Evolutionary conservation across 495 filamentous ascomycete species (phyloP).

Genomic region (Gamarada debralockiae): DNA sequence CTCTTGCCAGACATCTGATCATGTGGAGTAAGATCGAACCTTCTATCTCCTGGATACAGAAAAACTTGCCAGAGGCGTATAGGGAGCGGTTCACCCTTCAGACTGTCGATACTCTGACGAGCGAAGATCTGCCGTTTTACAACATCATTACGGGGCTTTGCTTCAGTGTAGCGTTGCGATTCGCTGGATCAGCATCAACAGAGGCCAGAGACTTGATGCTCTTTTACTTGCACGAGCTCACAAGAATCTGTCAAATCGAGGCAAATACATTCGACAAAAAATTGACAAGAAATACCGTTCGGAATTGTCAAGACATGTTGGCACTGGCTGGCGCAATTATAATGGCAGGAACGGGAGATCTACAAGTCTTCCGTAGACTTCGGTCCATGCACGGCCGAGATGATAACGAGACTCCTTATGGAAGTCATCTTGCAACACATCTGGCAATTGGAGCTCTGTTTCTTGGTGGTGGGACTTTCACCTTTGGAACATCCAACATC

Average conservation of each 20-base stretch:
- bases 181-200: conserved; percentile 74
- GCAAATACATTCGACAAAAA: conserved; percentile 74
- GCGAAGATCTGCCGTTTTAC: conserved; percentile 83
- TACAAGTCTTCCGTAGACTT: conserved; percentile 83
- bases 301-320: conserved; percentile 85
- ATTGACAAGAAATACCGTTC: conserved; percentile 72
- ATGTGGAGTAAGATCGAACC: conserved; percentile 84
- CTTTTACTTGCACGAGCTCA: conserved; percentile 82
- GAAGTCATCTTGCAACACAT: conserved; percentile 89
- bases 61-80: conserved; percentile 67
- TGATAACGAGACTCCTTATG: conserved; percentile 80
- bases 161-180: conserved; percentile 78
- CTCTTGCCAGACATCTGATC: conserved; percentile 86
- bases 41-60: conserved; percentile 66
- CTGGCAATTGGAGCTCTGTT: conserved; percentile 90
- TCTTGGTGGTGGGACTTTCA: conserved; percentile 85
- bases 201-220: conserved; percentile 76
- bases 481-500: conserved; percentile 84
- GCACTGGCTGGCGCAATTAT: conserved; percentile 79
- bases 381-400: conserved; percentile 85
- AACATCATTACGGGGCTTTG: conserved; percentile 89
- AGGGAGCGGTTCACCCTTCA: conserved; percentile 49
- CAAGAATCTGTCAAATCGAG: conserved; percentile 66
- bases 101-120: conserved; percentile 52
- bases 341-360: conserved; percentile 93